Evolutionary conservation across 495 filamentous ascomycete genomes (phyloP), one percentile per base, ranked within the genome.

Genomic region (Hapsidospora chrysogenum): DNA sequence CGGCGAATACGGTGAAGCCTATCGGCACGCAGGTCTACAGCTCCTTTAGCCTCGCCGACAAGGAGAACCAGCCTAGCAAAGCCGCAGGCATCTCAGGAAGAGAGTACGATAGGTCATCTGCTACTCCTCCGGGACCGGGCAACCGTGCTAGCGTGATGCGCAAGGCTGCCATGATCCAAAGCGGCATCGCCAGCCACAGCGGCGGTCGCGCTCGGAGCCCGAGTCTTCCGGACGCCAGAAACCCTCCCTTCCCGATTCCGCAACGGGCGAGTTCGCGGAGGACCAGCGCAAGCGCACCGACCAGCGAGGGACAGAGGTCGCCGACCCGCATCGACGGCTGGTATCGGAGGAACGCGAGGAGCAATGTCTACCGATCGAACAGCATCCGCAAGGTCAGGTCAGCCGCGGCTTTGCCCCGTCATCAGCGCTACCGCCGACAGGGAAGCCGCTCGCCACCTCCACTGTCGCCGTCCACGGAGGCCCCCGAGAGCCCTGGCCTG

Each of bases 231-330:
- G 80, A 65, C 43, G 63, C 43, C 51, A 61, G 40, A 33, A 67
- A 71, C 39, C 33, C 21, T n/a, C 83, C 84, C 6, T 93, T 93
- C 62, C 85, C 92, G 0, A 86, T 97, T 7, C 89, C 89, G 3
- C 80, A 76, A 9, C 68, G 89, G 36, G 74, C 81, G 13, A 95
- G 87, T 50, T 95, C 89, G 2, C 72, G 84, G 41, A 78, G 80
- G 44, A 52, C 76, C 36, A 78, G 70, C 45, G 56, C 65, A 21
- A 92, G 63, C 43, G 68, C 63, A 4, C 66, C 67, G 2, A 26
- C 23, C 17, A 70, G 80, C 38, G 85, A 95, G 39, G 80, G 80
- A 19, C 74, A 71, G 11, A 70, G 72, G 37, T 92, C 81, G 41
- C 85, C 87, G 10, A 85, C 80, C n/a, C 48, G 43, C 16, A 43